Conservation (phyloP, 2,329 filamentous ascomycete genomes). For the Purpureocillium takamizusanense region DNA sequence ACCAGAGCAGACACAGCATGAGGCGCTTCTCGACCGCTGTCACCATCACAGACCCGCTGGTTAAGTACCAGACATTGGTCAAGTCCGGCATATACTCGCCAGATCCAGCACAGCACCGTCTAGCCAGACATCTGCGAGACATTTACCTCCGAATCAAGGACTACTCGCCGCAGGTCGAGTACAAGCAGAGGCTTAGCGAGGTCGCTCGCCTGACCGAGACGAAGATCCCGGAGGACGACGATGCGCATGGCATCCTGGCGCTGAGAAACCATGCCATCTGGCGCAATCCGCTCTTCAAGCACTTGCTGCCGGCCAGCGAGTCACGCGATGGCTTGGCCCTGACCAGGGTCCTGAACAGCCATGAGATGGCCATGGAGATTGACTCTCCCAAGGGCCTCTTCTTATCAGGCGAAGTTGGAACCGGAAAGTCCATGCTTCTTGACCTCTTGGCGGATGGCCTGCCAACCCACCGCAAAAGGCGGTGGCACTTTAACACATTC, state of each 20-base stretch:
- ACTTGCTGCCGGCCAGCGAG: constrained; percentile 48
- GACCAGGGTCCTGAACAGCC: constrained; percentile 57
- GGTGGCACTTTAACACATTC: constrained; percentile 81
- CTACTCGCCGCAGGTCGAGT: constrained; percentile 65
- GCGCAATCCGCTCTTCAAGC: constrained; percentile 48
- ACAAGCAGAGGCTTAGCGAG: constrained; percentile 54
- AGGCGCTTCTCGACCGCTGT: constrained; percentile 37
- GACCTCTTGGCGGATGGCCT: constrained; percentile 72
- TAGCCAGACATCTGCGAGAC: constrained; percentile 69
- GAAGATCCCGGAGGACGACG: constrained; percentile 17
- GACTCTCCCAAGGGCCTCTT: constrained; percentile 67
- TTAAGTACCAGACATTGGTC: constrained; percentile 66
- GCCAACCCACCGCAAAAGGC: constrained; percentile 61
- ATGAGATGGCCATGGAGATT: constrained; percentile 63
- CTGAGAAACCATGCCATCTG: constrained; percentile 45
- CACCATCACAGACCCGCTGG: constrained; percentile 61
- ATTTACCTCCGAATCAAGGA: constrained; percentile 69
- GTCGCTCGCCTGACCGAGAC: constrained; percentile 39
- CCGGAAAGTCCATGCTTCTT: constrained; percentile 78
- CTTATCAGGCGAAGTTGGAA: constrained; percentile 73
- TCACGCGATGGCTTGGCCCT: constrained; percentile 53
- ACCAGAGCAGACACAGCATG: constrained; percentile 8
- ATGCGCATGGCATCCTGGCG: constrained; percentile 31
- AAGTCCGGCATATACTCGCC: constrained; percentile 57
- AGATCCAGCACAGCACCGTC: constrained; percentile 62